These are phyloP conservation scores for Amanita thiersii DNA, from an alignment of 768 basidiomycete species.

Conservation along the genomic window DNA sequence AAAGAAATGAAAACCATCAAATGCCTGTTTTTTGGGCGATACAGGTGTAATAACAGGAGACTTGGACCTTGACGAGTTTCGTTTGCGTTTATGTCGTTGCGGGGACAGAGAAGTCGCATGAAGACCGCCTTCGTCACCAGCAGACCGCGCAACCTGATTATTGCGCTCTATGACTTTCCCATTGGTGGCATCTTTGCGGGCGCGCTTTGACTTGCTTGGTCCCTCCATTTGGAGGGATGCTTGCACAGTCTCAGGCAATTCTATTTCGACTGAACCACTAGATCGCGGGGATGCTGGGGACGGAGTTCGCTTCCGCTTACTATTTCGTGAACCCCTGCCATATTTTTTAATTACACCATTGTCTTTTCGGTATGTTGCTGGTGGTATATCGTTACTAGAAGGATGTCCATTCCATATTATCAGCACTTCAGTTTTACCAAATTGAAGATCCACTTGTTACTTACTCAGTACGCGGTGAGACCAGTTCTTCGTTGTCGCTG, in stretches of 20 bases:
- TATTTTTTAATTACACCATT: too few species aligned
- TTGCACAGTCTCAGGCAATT: neutral
- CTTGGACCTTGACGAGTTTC: neutral
- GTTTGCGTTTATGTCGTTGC: too few species aligned
- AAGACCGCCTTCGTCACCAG: slow-evolving; percentile 25
- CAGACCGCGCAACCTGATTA: slow-evolving; percentile 10
- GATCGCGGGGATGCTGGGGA: slow-evolving; percentile 8
- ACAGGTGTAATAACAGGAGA: neutral
- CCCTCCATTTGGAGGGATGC: neutral
- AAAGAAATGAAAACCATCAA: slow-evolving; percentile 11
- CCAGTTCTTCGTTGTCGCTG: too few species aligned
- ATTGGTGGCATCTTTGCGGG: neutral
- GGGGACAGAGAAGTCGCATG: slow-evolving; percentile 27
- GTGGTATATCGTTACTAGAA: too few species aligned
- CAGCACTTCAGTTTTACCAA: too few species aligned
- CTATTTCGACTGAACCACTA: slow-evolving; percentile 6
- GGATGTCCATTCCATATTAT: too few species aligned
- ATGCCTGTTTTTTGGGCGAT: slow-evolving; percentile 2
- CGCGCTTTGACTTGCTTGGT: neutral
- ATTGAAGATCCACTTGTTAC: too few species aligned
- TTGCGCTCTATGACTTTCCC: neutral
- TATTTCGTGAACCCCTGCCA: neutral
- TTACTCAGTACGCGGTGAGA: too few species aligned
- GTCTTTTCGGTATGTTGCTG: too few species aligned
- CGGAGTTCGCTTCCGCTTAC: slow-evolving; percentile 18